Evolutionary conservation across 1,284 basidiomycete genomes (phyloP).

Genomic region (Ceratobasidium sp.): DNA sequence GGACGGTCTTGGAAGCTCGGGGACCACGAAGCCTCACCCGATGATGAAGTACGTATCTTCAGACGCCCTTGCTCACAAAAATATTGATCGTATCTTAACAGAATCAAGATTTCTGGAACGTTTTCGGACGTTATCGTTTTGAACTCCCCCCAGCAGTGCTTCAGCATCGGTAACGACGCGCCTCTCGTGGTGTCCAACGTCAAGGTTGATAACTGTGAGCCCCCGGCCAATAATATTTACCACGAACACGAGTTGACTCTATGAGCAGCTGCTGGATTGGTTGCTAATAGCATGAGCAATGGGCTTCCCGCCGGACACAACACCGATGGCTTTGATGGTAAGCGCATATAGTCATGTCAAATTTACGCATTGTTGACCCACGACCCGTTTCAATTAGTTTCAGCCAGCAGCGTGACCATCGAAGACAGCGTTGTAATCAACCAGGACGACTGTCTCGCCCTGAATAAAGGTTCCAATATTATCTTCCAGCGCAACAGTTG

Average conservation of each 20-base stretch:
- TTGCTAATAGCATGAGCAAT: neutral
- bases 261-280: constrained; percentile 1
- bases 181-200: constrained; percentile 23
- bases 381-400: neutral
- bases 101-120: constrained; percentile 37
- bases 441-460: constrained; percentile 51
- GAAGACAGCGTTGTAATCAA: constrained; percentile 46
- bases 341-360: neutral
- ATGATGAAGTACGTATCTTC: constrained; percentile 22
- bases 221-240: neutral
- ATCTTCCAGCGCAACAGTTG: neutral
- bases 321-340: constrained; percentile 28
- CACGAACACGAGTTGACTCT: neutral
- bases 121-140: constrained; percentile 35
- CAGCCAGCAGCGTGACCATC: constrained; percentile 19
- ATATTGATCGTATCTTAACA: neutral
- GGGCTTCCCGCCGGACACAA: constrained; percentile 17
- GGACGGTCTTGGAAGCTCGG: constrained; percentile 18
- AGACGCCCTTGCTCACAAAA: neutral
- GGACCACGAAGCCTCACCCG: constrained; percentile 39
- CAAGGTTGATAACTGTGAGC: constrained; percentile 39
- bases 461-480: constrained; percentile 49
- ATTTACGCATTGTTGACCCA: neutral
- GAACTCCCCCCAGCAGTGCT: constrained; percentile 28
- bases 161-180: constrained; percentile 3